Evolutionary conservation across 768 basidiomycete genomes (phyloP).

Genomic region (Termitomyces sp.): DNA sequence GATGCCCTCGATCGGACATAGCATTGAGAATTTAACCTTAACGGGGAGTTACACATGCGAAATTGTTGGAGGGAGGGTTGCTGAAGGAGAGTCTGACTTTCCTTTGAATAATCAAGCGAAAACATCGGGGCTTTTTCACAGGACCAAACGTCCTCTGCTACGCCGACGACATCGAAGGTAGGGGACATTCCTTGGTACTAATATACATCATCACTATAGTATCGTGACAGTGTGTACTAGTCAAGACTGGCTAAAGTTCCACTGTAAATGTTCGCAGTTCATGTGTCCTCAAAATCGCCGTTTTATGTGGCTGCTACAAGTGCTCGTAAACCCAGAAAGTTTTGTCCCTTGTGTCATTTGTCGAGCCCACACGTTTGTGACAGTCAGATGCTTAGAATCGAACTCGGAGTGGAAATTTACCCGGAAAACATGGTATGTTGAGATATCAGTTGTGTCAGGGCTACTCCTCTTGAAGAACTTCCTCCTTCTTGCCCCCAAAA

Average conservation of each 20-base stretch:
- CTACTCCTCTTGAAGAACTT: not conserved
- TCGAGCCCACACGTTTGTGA: not conserved
- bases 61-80: not conserved
- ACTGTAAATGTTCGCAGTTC: not conserved
- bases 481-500: not conserved
- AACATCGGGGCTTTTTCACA: not conserved
- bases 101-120: not conserved
- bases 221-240: not conserved
- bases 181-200: not conserved
- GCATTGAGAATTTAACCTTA: not conserved
- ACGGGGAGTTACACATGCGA: not conserved
- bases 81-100: not conserved
- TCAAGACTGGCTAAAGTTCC: not conserved
- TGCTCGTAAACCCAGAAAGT: not conserved
- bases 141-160: not conserved
- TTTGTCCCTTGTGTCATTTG: not conserved
- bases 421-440: not conserved
- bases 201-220: not conserved
- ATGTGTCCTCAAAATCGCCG: not conserved
- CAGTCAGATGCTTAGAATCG: not conserved
- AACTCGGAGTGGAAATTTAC: not conserved
- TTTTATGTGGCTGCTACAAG: not conserved
- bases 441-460: not conserved
- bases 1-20: not conserved
- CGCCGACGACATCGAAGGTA: not conserved